These are phyloP conservation scores for Phytophthora podocarpi DNA, from an alignment of 352 stramenopile genomes.

Conservation along the genomic window DNA sequence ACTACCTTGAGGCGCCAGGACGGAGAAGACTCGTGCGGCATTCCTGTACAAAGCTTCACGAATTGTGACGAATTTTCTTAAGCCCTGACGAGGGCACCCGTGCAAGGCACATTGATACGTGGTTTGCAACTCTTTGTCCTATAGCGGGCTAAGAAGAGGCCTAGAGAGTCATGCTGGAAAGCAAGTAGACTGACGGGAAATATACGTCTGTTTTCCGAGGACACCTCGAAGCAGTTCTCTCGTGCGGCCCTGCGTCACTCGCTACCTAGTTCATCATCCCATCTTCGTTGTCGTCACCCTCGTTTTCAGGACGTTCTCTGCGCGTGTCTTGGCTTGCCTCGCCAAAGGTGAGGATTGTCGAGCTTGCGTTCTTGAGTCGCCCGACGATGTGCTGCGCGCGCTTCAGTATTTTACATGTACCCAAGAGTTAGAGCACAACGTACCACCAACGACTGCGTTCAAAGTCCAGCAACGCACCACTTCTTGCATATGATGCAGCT, in stretches of 20 bases:
- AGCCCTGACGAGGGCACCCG: slow-evolving; percentile 6
- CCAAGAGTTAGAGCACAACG: not conserved
- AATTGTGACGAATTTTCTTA: slow-evolving; percentile 13
- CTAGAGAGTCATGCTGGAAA: slow-evolving; percentile 30
- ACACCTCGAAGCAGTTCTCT: slow-evolving; percentile 3
- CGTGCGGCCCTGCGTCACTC: not conserved
- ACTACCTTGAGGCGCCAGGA: slow-evolving; percentile 6
- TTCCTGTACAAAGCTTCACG: slow-evolving; percentile 22
- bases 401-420: slow-evolving; percentile 18
- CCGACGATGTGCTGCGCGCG: slow-evolving; percentile 43
- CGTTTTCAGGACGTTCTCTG: slow-evolving; percentile 9
- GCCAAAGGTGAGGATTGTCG: slow-evolving; percentile 60
- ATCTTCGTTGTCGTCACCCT: slow-evolving; percentile 24
- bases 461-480: slow-evolving; percentile 26
- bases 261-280: slow-evolving; percentile 25
- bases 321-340: slow-evolving; percentile 30
- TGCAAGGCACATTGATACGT: slow-evolving; percentile 7
- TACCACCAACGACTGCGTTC: not conserved
- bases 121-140: slow-evolving; percentile 25
- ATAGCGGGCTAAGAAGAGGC: slow-evolving; percentile 22
- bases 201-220: slow-evolving; percentile 33
- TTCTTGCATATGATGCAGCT: slow-evolving; percentile 63
- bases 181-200: slow-evolving; percentile 31
- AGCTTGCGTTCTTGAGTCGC: slow-evolving; percentile 56
- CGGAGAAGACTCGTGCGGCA: slow-evolving; percentile 5